Percentiles rank a stretch among this genome's conserved stretches.
Conservation (phyloP, 2,329 filamentous ascomycete genomes). For the Sclerotiophoma versabilis region DNA sequence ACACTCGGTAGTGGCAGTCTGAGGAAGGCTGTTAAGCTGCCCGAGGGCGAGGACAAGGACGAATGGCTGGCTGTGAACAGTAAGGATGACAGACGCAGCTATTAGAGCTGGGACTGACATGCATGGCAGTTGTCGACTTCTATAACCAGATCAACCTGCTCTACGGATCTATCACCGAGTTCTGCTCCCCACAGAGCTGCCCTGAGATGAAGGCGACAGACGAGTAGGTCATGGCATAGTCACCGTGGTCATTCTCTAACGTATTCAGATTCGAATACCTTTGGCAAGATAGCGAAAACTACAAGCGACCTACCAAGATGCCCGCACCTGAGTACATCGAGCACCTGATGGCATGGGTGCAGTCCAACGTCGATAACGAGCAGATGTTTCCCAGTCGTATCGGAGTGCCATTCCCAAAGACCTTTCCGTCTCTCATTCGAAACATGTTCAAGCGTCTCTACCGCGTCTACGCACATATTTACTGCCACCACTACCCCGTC, state of each 20-base stretch:
- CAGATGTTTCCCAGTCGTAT: constrained; percentile 93
- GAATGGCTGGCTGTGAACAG: constrained; percentile 99
- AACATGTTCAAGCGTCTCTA: constrained; percentile 99
- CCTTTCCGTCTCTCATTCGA: constrained; percentile 89
- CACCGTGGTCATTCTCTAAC: constrained; percentile 2
- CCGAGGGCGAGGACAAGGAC: constrained; percentile 96
- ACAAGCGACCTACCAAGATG: constrained; percentile 97
- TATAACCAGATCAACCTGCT: constrained; percentile 99
- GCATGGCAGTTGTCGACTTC: constrained; percentile 90
- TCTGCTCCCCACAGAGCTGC: constrained; percentile 95
- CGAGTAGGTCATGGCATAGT: constrained; percentile 66
- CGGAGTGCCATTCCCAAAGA: constrained; percentile 90
- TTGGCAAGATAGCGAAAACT: constrained; percentile 95
- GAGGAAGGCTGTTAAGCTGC: constrained; percentile 94
- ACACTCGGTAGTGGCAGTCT: constrained; percentile 94
- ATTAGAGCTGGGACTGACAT: constrained; percentile 17
- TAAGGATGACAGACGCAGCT: constrained; percentile 53
- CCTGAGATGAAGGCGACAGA: constrained; percentile 99
- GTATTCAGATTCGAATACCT: constrained; percentile 87
- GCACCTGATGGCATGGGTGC: constrained; percentile 96
- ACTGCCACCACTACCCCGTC: constrained; percentile 98
- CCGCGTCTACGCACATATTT: constrained; percentile 95
- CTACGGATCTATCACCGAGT: constrained; percentile 98
- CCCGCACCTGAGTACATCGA: constrained; percentile 96
- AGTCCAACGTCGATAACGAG: constrained; percentile 94